Evolutionary conservation across 2,329 filamentous ascomycete genomes (phyloP).

Genomic region (Penicillium sp.): DNA sequence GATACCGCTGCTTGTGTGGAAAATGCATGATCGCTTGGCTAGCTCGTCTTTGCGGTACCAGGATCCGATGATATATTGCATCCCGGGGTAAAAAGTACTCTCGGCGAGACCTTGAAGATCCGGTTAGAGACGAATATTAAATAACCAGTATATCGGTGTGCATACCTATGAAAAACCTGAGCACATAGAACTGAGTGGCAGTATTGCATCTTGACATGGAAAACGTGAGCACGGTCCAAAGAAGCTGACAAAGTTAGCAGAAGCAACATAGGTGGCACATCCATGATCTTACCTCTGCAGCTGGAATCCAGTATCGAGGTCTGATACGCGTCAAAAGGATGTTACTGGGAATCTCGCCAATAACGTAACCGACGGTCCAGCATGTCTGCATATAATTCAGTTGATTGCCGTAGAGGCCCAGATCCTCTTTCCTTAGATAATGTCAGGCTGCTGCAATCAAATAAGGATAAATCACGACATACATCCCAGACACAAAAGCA

Average conservation of each 20-base stretch:
- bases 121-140: not conserved
- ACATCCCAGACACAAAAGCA: conserved; percentile 48
- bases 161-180: conserved; percentile 48
- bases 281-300: conserved; percentile 37
- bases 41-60: conserved; percentile 51
- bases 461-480: conserved; percentile 2
- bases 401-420: conserved; percentile 50
- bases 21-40: conserved; percentile 50
- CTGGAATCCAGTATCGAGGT: conserved; percentile 47
- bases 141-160: not conserved
- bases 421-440: conserved; percentile 49
- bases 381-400: conserved; percentile 53
- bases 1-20: conserved; percentile 47
- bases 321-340: conserved; percentile 48
- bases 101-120: conserved; percentile 41
- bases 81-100: conserved; percentile 50
- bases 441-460: not conserved
- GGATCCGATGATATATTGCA: conserved; percentile 49
- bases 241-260: conserved; percentile 26
- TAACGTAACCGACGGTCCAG: conserved; percentile 58
- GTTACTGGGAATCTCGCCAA: conserved; percentile 51
- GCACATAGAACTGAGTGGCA: conserved; percentile 43
- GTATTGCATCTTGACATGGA: conserved; percentile 39
- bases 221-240: conserved; percentile 50
- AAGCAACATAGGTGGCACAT: conserved; percentile 3